Conservation (phyloP, 2,329 filamentous ascomycete species). For the Xylariaceae sp. region DNA sequence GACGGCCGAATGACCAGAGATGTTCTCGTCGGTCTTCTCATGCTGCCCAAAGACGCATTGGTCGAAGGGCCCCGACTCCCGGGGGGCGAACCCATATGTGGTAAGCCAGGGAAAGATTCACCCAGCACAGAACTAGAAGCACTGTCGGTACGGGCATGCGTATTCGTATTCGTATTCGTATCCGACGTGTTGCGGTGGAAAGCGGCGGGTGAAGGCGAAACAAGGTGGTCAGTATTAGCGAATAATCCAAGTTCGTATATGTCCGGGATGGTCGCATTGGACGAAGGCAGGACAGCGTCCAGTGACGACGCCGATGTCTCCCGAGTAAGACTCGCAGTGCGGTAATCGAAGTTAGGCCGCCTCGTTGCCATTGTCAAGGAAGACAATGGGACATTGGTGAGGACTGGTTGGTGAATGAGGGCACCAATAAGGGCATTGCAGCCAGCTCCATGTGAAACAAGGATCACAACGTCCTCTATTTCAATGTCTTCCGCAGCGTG, state of each 20-base stretch:
- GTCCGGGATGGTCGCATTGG: constrained; percentile 46
- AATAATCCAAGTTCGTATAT: constrained; percentile 69
- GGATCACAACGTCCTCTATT: constrained; percentile 70
- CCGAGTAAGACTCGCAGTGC: constrained; percentile 28
- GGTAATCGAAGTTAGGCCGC: constrained; percentile 43
- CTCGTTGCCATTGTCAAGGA: constrained; percentile 84
- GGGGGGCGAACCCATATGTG: constrained; percentile 37
- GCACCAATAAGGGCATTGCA: constrained; percentile 94
- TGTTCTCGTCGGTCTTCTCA: constrained; percentile 30
- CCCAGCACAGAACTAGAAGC: constrained; percentile 33
- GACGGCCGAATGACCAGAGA: constrained; percentile 23
- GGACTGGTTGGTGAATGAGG: constrained; percentile 82
- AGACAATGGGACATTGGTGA: constrained; percentile 84
- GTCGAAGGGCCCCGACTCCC: constrained; percentile 43
- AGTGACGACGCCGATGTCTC: constrained; percentile 24
- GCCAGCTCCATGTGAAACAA: constrained; percentile 91
- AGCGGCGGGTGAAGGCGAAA: constrained; percentile 34
- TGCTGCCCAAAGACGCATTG: constrained; percentile 36
- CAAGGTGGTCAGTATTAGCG: constrained; percentile 69
- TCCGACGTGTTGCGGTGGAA: constrained; percentile 30
- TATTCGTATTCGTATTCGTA: constrained; percentile 26
- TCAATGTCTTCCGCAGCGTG: constrained; percentile 50
- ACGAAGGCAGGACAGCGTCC: constrained; percentile 24
- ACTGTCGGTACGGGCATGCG: constrained; percentile 37
- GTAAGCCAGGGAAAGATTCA: constrained; percentile 25